Conservation (phyloP, 2,329 filamentous ascomycete species). For the Colletotrichum tanaceti region DNA sequence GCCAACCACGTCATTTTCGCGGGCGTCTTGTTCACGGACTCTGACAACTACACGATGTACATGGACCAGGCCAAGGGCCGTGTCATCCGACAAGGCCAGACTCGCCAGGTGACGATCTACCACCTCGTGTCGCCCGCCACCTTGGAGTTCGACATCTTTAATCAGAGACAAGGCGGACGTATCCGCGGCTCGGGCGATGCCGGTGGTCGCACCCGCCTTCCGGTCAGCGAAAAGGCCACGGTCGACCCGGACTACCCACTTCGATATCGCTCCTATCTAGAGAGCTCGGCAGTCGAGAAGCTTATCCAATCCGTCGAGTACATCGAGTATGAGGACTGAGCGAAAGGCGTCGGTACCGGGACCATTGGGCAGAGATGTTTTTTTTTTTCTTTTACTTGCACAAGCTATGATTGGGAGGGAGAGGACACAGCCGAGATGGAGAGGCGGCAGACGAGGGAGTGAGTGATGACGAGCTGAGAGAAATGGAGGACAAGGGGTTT, state of each 20-base stretch:
- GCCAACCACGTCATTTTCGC: slow-evolving; percentile 58
- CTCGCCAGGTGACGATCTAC: slow-evolving; percentile 52
- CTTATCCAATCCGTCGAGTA: slow-evolving; percentile 29
- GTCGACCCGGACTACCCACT: slow-evolving; percentile 9
- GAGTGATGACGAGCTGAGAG: not conserved
- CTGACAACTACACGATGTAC: slow-evolving; percentile 49
- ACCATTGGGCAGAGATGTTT: not conserved
- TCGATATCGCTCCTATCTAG: slow-evolving; percentile 17
- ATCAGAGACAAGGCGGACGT: slow-evolving; percentile 19
- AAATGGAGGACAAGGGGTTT: not conserved
- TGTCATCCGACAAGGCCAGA: slow-evolving; percentile 55
- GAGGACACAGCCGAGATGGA: not conserved
- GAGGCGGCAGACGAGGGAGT: not conserved
- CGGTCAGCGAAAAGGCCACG: not conserved
- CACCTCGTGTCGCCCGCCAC: slow-evolving; percentile 54
- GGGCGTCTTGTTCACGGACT: slow-evolving; percentile 49
- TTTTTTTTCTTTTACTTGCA: not conserved
- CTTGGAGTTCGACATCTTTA: slow-evolving; percentile 55
- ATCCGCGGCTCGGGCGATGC: slow-evolving; percentile 7
- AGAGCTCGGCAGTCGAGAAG: not conserved
- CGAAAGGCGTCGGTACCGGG: not conserved
- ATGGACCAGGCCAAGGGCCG: slow-evolving; percentile 56
- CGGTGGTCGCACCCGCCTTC: not conserved
- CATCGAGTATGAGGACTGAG: slow-evolving; percentile 30
- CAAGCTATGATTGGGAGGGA: not conserved